Evolutionary conservation across 2,329 filamentous ascomycete genomes (phyloP), one percentile per base, ranked within the genome.

Genomic region (Calonectria ilicicola): DNA sequence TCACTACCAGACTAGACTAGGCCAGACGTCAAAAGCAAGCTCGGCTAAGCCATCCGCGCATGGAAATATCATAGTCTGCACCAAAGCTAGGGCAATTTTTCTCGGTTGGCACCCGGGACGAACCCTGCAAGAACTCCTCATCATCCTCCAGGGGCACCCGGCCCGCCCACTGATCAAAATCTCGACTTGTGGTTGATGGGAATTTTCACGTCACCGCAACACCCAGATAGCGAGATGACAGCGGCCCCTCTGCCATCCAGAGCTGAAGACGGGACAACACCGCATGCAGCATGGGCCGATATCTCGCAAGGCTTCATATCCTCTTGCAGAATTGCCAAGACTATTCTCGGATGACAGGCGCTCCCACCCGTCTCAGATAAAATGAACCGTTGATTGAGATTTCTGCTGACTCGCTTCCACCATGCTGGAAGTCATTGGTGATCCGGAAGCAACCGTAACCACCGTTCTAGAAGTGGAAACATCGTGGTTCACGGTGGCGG

Each of bases 111-210:
- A 29, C 29, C 58, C 26, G 56, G 42, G 71, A 62, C 67, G 26
- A 23, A 63, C 60, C 74, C 69, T 76, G 76, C 62, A 62, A 73
- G 60, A 65, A 64, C 53, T 49, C 62, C 40, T 74, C 75, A 77
- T 75, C 76, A 72, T 71, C 62, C 47, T 64, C 75, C 70, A 75
- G 75, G 56, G 63, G 72, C 56, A 65, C 56, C 60, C 69, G 75
- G 70, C 77, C 75, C 77, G 76, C 76, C 65, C 53, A 67, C 69
- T 70, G 75, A 79, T 74, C 35, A 70, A 63, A 69, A 74, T 71
- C 77, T 72, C 72, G 77, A 66, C 46, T 73, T 79, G 74, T 80
- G 78, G 76, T 79, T 79, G 78, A 79, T 78, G 78, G 58, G 78
- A 79, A 79, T 74, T 75, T 75, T 75, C 58, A 65, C 69, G 32